phyloP scores from a whole-genome alignment of 2,329 filamentous ascomycete genomes.

The Aspergillus aculeatus region DNA sequence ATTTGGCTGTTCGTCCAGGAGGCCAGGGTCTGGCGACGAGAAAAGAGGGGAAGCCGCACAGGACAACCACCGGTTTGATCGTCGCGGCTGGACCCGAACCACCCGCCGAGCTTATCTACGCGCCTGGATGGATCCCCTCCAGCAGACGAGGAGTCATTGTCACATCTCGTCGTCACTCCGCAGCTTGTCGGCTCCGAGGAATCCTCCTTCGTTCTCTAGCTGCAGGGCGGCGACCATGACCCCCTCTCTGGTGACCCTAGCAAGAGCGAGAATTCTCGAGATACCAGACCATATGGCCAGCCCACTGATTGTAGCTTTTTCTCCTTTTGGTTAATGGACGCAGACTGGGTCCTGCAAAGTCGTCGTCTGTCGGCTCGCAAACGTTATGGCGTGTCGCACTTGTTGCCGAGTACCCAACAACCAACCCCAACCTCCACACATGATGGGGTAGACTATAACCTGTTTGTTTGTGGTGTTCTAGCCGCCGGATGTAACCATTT shows the following conservation, averaged over 20 bases:
- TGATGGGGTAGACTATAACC: background rate
- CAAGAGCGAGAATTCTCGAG: too few relatives aligned
- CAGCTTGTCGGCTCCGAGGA: constrained; percentile 2
- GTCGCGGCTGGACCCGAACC: constrained; percentile 22
- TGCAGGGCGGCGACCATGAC: too few relatives aligned
- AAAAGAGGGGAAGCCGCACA: constrained; percentile 10
- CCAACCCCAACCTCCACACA: background rate
- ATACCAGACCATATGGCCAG: too few relatives aligned
- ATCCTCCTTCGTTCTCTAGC: too few relatives aligned
- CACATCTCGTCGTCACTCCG: constrained; percentile 4
- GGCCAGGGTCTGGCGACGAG: background rate
- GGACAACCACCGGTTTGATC: constrained; percentile 25
- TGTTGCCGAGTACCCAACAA: background rate
- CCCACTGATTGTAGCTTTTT: background rate
- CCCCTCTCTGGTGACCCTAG: too few relatives aligned
- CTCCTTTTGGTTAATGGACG: background rate
- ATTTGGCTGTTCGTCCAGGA: background rate
- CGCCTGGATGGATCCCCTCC: constrained; percentile 18
- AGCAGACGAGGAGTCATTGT: background rate
- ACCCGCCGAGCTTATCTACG: constrained; percentile 24
- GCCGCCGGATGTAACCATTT: background rate
- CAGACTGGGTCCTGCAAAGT: background rate
- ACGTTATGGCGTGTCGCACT: background rate
- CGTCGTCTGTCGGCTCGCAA: background rate
- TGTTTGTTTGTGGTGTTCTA: background rate